phyloP scores from a whole-genome alignment of 805 yeast species.

The Yarrowia sp. region DNA sequence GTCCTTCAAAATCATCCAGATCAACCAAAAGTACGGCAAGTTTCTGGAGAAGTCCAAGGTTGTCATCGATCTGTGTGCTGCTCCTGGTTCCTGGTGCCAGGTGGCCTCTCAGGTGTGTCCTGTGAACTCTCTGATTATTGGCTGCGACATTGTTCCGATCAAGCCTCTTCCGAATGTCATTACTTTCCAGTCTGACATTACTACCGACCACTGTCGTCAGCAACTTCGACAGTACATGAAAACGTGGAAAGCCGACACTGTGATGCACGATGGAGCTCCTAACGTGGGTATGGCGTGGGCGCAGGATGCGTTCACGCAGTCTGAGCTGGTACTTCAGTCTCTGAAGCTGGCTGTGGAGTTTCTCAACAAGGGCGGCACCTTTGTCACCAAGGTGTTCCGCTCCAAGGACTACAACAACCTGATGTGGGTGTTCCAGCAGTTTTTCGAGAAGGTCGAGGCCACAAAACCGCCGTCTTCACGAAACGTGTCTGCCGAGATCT shows the following conservation, averaged over 20 bases:
- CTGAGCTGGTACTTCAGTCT: constrained; percentile 92
- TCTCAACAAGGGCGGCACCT: constrained; percentile 85
- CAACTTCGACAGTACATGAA: constrained; percentile 92
- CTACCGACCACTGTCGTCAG: constrained; percentile 96
- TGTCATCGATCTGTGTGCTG: constrained; percentile 97
- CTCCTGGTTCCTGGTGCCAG: constrained; percentile 99
- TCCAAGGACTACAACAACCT: constrained; percentile 98
- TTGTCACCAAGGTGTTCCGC: constrained; percentile 94
- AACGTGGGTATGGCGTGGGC: constrained; percentile 99
- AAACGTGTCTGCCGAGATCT: constrained; percentile 98
- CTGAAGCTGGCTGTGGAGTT: constrained; percentile 92
- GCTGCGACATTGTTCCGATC: constrained; percentile 98
- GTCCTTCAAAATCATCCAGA: constrained; percentile 89
- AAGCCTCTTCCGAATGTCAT: constrained; percentile 93
- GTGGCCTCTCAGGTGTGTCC: constrained; percentile 95
- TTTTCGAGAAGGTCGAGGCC: constrained; percentile 95
- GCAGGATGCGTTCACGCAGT: constrained; percentile 98
- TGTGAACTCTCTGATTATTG: constrained; percentile 85
- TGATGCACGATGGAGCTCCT: constrained; percentile 99
- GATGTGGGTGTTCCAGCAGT: constrained; percentile 95
- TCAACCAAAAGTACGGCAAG: constrained; percentile 95
- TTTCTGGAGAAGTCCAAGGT: constrained; percentile 92
- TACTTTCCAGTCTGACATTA: constrained; percentile 93
- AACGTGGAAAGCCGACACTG: constrained; percentile 98
- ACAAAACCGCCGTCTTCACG: constrained; percentile 99